These are phyloP conservation scores for Funneliformis caledonium DNA, from an alignment of 371 early-diverging fungal genomes.

Conservation along the genomic window DNA sequence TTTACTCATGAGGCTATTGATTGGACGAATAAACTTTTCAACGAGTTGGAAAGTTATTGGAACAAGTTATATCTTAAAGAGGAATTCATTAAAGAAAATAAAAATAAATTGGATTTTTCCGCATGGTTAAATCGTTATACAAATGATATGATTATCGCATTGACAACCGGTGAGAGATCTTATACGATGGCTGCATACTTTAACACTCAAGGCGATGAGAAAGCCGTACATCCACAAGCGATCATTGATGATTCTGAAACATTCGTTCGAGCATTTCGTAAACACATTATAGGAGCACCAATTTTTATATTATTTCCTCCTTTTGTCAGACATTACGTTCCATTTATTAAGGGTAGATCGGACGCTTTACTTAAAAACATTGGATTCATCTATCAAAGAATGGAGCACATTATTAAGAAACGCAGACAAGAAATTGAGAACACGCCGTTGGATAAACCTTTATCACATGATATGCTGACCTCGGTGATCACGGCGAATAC, in stretches of 20 bases:
- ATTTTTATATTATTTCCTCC: background rate
- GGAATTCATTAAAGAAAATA: too few relatives aligned
- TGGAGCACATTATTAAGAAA: background rate
- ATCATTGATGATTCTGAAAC: background rate
- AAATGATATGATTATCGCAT: background rate
- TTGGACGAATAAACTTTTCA: background rate
- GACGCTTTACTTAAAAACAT: background rate
- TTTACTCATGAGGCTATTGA: background rate
- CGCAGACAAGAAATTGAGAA: background rate
- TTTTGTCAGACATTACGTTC: slow-evolving; percentile 8
- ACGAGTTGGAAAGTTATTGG: background rate
- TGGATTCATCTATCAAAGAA: too few relatives aligned
- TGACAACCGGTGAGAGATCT: background rate
- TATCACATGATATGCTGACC: slow-evolving; percentile 16
- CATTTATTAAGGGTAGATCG: background rate
- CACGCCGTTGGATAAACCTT: background rate
- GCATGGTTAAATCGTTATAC: background rate
- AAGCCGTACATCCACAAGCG: background rate
- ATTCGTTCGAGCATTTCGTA: background rate
- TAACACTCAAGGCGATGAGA: background rate
- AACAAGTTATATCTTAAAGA: background rate
- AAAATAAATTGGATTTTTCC: background rate
- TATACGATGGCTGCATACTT: background rate
- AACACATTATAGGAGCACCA: background rate
- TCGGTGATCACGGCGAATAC: slow-evolving; percentile 19